Evolutionary conservation across 2,329 filamentous ascomycete species (phyloP).

Genomic region (Coniochaeta hoffmannii): DNA sequence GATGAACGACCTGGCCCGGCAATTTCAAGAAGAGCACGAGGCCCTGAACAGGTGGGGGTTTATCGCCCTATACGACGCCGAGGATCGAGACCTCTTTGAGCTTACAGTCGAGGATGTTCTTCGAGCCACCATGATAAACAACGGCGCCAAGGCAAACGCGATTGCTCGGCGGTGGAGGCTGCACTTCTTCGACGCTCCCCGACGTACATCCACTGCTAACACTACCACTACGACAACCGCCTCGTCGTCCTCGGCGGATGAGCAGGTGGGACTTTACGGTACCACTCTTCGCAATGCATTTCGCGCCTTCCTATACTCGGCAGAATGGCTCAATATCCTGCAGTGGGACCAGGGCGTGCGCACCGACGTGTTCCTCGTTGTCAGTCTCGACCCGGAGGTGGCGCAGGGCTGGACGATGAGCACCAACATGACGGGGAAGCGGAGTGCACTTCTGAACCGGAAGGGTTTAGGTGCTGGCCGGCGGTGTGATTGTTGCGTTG

Average conservation of each 20-base stretch:
- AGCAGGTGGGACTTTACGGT: background rate
- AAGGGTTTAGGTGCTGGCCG: no score
- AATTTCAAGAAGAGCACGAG: background rate
- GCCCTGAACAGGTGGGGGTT: background rate
- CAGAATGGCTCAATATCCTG: background rate
- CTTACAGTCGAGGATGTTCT: background rate
- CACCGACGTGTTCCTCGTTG: background rate
- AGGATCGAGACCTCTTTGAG: background rate
- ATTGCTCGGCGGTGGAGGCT: background rate
- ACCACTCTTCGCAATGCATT: background rate
- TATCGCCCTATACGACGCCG: background rate
- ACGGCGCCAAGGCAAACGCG: background rate
- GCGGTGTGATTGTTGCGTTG: no score
- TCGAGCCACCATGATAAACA: background rate
- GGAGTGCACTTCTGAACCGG: no score
- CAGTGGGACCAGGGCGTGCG: background rate
- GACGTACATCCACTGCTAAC: background rate
- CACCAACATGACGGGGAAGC: no score
- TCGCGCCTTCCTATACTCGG: background rate
- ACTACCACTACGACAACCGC: background rate
- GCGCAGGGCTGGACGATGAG: background rate
- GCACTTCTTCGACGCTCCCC: background rate
- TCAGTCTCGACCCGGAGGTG: background rate
- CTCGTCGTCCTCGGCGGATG: background rate
- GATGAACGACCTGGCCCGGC: background rate